Percentiles rank a stretch among this genome's conserved stretches.
Conservation (phyloP, 306 rosid genomes). For the Rosa multiflora region DNA sequence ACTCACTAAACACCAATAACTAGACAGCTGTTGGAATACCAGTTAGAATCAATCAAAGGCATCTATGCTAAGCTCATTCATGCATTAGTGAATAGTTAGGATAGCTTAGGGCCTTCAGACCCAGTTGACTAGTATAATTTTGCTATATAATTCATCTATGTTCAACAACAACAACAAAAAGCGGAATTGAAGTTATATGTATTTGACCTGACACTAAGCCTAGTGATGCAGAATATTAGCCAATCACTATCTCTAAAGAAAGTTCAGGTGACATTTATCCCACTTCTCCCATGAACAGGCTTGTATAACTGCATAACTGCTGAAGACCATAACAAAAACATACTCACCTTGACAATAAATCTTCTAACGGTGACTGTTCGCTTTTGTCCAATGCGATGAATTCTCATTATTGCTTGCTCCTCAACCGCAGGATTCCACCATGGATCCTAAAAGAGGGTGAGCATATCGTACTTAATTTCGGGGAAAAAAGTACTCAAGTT, state of each 20-base stretch:
- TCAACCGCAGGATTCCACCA: slow-evolving; percentile 99
- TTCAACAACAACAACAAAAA: not conserved
- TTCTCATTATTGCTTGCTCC: slow-evolving; percentile 94
- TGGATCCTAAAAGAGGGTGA: slow-evolving; percentile 58
- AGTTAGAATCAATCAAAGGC: not conserved
- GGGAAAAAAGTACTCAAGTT: not conserved
- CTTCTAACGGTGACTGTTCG: slow-evolving; percentile 41
- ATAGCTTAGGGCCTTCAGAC: not conserved
- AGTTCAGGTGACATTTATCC: not conserved
- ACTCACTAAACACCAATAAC: no score
- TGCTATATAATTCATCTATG: not conserved
- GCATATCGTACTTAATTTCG: not conserved
- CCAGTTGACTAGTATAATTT: not conserved
- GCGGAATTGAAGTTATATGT: not conserved
- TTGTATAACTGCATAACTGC: not conserved
- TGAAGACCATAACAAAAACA: not conserved
- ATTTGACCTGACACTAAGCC: not conserved
- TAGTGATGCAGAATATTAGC: not conserved
- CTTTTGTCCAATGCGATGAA: slow-evolving; percentile 82
- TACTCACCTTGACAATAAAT: slow-evolving; percentile 51
- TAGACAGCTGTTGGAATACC: not conserved
- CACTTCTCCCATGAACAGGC: not conserved
- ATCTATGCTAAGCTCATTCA: not conserved
- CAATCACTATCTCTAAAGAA: no score
- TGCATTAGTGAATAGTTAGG: not conserved